phyloP scores from a whole-genome alignment of 176 grass and related monocot species.

The Carex parvula region DNA sequence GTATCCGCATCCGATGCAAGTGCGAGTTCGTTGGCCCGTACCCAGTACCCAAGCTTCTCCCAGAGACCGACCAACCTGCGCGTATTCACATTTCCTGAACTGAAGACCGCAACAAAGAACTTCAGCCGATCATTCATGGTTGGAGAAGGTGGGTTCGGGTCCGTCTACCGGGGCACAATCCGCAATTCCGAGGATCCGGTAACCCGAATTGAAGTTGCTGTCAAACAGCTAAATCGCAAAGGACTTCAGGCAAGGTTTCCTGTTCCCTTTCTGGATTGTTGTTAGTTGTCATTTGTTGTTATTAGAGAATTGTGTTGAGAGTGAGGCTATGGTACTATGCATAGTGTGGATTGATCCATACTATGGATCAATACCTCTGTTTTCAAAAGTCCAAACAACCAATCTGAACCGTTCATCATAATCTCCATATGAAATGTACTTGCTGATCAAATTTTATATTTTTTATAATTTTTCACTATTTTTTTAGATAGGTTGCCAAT shows the following conservation, averaged over 20 bases:
- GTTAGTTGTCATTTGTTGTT: neutral
- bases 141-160: conserved; percentile 95
- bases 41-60: conserved; percentile 77
- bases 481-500: too few species aligned
- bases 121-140: conserved; percentile 90
- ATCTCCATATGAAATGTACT: too few species aligned
- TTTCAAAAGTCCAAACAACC: too few species aligned
- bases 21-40: conserved; percentile 48
- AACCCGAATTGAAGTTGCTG: conserved; percentile 61
- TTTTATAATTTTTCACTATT: too few species aligned
- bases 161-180: conserved; percentile 69
- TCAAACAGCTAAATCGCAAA: conserved; percentile 93
- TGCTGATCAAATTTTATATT: too few species aligned
- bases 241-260: conserved; percentile 73
- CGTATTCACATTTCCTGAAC: conserved; percentile 74
- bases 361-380: too few species aligned
- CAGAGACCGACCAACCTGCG: conserved; percentile 69
- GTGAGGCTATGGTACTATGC: too few species aligned
- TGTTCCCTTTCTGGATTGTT: neutral
- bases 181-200: conserved; percentile 47
- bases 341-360: too few species aligned
- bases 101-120: conserved; percentile 75
- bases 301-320: neutral
- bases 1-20: conserved; percentile 54
- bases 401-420: too few species aligned